A percentile compares a stretch with the other conserved stretches of the same genome.
These are phyloP conservation scores for Sclerotinia glacialis DNA, from an alignment of 2,329 filamentous ascomycete species.

Conservation along the genomic window DNA sequence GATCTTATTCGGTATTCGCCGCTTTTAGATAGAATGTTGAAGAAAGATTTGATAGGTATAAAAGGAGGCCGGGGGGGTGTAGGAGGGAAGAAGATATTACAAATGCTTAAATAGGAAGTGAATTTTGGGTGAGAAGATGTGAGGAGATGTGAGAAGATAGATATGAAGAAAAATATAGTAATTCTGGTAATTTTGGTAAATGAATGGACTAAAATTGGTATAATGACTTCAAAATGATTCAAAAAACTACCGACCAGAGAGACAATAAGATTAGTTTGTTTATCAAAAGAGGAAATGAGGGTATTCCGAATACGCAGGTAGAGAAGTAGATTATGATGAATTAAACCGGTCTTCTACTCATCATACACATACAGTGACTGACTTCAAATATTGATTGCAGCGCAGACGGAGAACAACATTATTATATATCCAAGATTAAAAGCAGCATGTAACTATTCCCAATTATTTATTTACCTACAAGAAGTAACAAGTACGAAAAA, in stretches of 20 bases:
- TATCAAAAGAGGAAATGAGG: not conserved
- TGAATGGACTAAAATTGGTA: not conserved
- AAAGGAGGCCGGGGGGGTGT: not conserved
- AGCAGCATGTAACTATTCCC: constrained; percentile 20
- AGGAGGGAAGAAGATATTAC: not conserved
- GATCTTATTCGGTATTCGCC: constrained; percentile 21
- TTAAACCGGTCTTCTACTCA: not conserved
- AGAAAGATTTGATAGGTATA: constrained; percentile 15
- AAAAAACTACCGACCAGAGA: too few species aligned
- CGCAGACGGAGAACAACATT: not conserved
- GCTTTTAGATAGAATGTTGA: constrained; percentile 15
- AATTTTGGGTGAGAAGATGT: too few species aligned
- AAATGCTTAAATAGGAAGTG: not conserved
- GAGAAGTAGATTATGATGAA: not conserved
- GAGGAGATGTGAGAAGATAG: too few species aligned
- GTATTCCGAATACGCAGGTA: too few species aligned
- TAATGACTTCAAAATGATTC: too few species aligned
- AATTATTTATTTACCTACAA: not conserved
- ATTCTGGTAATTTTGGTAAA: constrained; percentile 2
- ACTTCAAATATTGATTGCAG: not conserved
- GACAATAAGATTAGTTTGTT: too few species aligned
- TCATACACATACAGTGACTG: not conserved
- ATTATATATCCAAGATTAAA: constrained; percentile 3
- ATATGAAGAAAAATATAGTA: not conserved
- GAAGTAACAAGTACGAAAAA: not conserved